Base-by-base conservation (phyloP, 768 basidiomycete species). In the Megacollybia marginata region DNA sequence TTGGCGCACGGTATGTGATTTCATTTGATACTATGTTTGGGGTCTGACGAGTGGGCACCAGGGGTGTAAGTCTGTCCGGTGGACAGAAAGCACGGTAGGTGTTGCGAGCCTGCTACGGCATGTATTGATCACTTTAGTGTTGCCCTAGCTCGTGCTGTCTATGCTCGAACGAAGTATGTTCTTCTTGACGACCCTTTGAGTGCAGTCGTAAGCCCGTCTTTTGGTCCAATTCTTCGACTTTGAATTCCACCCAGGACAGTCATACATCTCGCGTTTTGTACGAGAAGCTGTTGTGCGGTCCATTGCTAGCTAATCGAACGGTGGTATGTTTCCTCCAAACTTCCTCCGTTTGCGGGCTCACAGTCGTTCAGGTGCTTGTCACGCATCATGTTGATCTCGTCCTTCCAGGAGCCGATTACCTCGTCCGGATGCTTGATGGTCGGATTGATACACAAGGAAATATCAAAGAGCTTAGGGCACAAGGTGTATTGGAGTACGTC, bases 351-450 rank as follows among this genome's bases (percentile, higher is more conserved):
- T 32, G 12, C 31, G 38, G 15, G 12, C 44, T 9, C 2, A 46
- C 23, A 52, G 45, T 32, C 1, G 10, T 33, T 15, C 51, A 82
- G 82, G 68, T 85, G 36, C 70, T 85, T 4, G 88, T 92, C 33
- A 89, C 88, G 0, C 90, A 92, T 53, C 89, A 92, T 58, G 82
- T 92, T 23, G 86, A 91, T 46, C 76, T 93, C 1, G 82, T 92
- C 15, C 75, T 90, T 6, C 83, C 88, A 0, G 82, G 80, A 0
- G 78, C 85, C 0, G 59, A 82, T 56, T 89, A 89, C 57, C 66
- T 92, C 2, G 74, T 91, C 7, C 79, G 87, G 23, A 83, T 92
- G 76, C 71, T 88, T 2, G 88, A 91, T 59, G 90, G 89, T 2
- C 79, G 88, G 12, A 80, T 91, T 46, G 88, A 90, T 57, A 75